Percentiles rank a stretch among this genome's conserved stretches.
Conservation (phyloP, 73 alveolate genomes). For the Paraurostyla sp. region DNA sequence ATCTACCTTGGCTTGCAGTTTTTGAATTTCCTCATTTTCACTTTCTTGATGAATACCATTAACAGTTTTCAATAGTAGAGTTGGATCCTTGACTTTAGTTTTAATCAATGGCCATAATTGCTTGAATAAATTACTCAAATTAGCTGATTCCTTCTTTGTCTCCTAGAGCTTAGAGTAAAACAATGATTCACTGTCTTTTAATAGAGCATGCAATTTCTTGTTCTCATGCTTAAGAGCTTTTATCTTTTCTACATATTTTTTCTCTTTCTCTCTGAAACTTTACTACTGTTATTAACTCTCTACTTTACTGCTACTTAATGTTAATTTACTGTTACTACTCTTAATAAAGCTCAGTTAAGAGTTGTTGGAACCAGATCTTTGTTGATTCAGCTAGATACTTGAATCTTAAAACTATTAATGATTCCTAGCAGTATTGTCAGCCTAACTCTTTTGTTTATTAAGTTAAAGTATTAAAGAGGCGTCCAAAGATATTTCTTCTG, state of each 20-base stretch:
- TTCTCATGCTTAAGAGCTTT: constrained; percentile 16
- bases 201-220: not conserved
- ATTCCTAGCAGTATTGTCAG: no score
- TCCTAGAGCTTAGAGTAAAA: not conserved
- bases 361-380: no score
- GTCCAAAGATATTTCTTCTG: no score
- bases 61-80: not conserved
- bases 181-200: not conserved
- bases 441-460: no score
- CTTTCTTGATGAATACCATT: not conserved
- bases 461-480: no score
- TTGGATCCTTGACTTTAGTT: constrained; percentile 2
- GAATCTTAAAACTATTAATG: no score
- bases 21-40: not conserved
- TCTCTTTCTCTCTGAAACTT: not conserved
- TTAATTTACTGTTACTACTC: no score
- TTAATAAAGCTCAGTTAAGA: no score
- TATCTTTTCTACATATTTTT: not conserved
- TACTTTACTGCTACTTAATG: no score
- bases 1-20: not conserved
- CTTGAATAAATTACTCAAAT: not conserved
- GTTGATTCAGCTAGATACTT: no score
- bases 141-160: constrained; percentile 8
- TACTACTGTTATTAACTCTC: no score
- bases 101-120: not conserved